Percentiles rank a stretch among this genome's conserved stretches.
phyloP scores from a whole-genome alignment of 2,329 filamentous ascomycete species.

The Ustulina deusta region DNA sequence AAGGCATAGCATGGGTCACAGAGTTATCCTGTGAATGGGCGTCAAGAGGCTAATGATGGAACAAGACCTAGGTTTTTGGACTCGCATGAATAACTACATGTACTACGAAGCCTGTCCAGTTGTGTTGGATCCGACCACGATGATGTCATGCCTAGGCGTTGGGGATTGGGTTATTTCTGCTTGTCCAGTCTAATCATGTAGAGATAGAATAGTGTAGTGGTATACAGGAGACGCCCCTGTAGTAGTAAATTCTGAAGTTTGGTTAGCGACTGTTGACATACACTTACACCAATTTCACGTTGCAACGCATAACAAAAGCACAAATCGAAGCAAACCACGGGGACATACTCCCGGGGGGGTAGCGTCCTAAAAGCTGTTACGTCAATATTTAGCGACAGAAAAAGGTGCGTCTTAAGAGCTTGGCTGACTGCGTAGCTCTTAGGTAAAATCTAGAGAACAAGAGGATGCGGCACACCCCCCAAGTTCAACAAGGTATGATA shows the following conservation, averaged over 20 bases:
- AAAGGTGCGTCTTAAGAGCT: no score
- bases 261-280: not conserved
- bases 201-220: conserved; percentile 13
- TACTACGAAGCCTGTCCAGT: not conserved
- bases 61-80: not conserved
- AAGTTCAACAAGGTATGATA: no score
- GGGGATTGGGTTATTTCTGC: not conserved
- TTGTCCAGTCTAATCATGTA: not conserved
- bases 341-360: no score
- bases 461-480: no score
- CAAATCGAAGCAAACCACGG: no score
- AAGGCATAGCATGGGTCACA: not conserved
- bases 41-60: conserved; percentile 21
- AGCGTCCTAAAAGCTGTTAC: no score
- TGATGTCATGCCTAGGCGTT: not conserved
- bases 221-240: conserved; percentile 2
- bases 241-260: not conserved
- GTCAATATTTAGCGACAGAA: no score
- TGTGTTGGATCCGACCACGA: not conserved
- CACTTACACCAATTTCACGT: not conserved
- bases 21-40: not conserved
- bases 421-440: no score
- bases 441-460: no score
- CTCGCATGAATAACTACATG: conserved; percentile 3
- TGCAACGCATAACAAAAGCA: no score